These are phyloP conservation scores for Leishmania braziliensis DNA, from an alignment of 208 protist genomes.

Conservation along the genomic window DNA sequence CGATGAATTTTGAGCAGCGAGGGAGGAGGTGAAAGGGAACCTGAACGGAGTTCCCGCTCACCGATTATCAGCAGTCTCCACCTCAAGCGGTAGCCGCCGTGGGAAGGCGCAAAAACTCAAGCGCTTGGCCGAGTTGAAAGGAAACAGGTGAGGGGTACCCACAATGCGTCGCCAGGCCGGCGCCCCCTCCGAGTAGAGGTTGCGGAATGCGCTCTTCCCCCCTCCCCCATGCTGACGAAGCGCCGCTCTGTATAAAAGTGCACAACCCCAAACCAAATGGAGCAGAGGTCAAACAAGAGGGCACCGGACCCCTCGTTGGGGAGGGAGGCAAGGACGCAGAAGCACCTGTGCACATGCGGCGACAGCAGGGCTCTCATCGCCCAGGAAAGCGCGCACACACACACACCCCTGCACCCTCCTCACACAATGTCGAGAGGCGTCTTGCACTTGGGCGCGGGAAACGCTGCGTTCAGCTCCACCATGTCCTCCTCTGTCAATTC, in stretches of 20 bases:
- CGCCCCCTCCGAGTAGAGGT: background rate
- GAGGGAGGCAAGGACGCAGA: background rate
- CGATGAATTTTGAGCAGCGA: background rate
- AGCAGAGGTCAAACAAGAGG: background rate
- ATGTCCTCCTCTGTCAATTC: conserved; percentile 40
- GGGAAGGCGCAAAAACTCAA: background rate
- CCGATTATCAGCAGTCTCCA: background rate
- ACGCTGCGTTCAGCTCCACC: conserved; percentile 30
- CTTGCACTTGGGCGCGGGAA: conserved; percentile 41
- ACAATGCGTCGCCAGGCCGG: background rate
- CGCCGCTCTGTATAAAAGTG: background rate
- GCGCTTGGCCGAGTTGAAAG: background rate
- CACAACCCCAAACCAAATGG: background rate
- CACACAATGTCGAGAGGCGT: conserved; percentile 43
- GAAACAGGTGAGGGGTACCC: background rate
- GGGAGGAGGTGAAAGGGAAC: background rate
- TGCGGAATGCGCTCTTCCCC: background rate
- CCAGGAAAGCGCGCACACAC: background rate
- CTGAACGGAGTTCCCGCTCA: background rate
- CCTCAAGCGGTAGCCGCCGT: background rate
- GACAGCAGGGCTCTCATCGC: background rate
- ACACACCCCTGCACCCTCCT: background rate
- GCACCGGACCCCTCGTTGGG: background rate
- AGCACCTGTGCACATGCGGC: background rate
- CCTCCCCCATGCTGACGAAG: background rate